Conservation (phyloP, 257 asterid genomes). For the Salvia rosmarinus region DNA sequence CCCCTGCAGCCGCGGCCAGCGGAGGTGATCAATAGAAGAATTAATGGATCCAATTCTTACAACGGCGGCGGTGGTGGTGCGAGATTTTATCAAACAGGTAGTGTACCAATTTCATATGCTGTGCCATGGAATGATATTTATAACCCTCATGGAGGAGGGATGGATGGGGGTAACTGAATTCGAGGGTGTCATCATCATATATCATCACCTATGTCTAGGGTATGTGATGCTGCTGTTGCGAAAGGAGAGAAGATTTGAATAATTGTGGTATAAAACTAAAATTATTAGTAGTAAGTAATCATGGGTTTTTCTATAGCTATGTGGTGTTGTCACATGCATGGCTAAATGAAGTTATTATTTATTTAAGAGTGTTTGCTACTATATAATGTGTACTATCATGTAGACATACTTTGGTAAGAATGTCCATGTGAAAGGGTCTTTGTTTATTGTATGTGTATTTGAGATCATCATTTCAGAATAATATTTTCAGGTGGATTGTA, state of each 20-base stretch:
- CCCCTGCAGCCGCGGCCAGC: conserved; percentile 33
- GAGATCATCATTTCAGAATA: conserved; percentile 27
- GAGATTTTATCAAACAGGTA: conserved; percentile 43
- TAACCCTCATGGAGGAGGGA: conserved; percentile 41
- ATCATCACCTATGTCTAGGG: conserved; percentile 27
- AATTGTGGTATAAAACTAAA: conserved; percentile 1
- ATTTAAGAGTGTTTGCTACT: neutral
- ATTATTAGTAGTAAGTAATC: neutral
- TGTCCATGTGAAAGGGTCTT: neutral
- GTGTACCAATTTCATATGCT: conserved; percentile 31
- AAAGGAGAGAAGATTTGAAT: neutral
- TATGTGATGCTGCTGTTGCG: conserved; percentile 8
- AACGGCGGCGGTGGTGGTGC: conserved; percentile 33
- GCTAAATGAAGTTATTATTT: conserved; percentile 1
- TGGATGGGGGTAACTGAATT: conserved; percentile 38
- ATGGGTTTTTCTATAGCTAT: neutral
- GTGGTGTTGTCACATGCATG: conserved; percentile 6
- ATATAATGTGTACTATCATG: neutral
- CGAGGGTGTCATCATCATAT: neutral
- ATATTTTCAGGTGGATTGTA: neutral
- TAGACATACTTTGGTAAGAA: neutral
- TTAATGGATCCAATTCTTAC: too few relatives aligned
- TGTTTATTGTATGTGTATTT: neutral
- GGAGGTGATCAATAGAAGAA: conserved; percentile 16
- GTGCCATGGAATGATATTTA: conserved; percentile 40